phyloP scores from a whole-genome alignment of 2,329 filamentous ascomycete species.

The Domatiomyces globalis region DNA sequence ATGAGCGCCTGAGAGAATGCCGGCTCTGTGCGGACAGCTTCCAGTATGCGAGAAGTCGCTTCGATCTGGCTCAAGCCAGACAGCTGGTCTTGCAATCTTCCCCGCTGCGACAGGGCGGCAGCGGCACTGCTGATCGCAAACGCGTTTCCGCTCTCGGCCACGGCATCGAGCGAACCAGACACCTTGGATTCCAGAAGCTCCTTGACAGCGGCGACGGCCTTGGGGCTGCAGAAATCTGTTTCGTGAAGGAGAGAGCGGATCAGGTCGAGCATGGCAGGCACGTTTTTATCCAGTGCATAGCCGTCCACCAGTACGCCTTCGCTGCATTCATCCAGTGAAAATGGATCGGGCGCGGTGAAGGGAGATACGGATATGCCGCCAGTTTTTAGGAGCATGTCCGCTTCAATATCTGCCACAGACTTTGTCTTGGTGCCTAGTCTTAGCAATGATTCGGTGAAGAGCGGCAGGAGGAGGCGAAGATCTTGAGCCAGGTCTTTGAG shows the following conservation, averaged over 20 bases:
- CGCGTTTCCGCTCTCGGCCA: conserved; percentile 77
- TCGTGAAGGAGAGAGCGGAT: conserved; percentile 67
- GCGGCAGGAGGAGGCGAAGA: conserved; percentile 65
- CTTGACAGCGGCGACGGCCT: conserved; percentile 66
- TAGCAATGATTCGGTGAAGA: conserved; percentile 89
- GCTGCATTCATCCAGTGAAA: conserved; percentile 52
- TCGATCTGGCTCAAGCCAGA: conserved; percentile 81
- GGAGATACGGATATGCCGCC: conserved; percentile 78
- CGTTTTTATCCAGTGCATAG: conserved; percentile 77
- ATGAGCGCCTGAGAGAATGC: conserved; percentile 64
- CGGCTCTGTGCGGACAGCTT: conserved; percentile 52
- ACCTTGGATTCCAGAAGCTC: conserved; percentile 77
- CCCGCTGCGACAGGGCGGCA: conserved; percentile 58
- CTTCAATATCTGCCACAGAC: conserved; percentile 89
- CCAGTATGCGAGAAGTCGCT: conserved; percentile 57
- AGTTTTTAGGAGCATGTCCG: conserved; percentile 89
- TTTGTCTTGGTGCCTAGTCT: conserved; percentile 76
- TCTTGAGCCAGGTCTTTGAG: conserved; percentile 71
- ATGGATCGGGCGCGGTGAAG: conserved; percentile 65
- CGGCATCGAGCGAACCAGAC: conserved; percentile 79
- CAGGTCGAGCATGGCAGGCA: conserved; percentile 81
- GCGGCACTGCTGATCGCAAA: conserved; percentile 77
- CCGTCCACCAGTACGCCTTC: conserved; percentile 78
- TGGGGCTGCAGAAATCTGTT: conserved; percentile 75
- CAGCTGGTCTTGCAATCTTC: conserved; percentile 68